Evolutionary conservation across 108 stramenopile genomes (phyloP).

Genomic region (Cyclotella choctawhatcheeana): DNA sequence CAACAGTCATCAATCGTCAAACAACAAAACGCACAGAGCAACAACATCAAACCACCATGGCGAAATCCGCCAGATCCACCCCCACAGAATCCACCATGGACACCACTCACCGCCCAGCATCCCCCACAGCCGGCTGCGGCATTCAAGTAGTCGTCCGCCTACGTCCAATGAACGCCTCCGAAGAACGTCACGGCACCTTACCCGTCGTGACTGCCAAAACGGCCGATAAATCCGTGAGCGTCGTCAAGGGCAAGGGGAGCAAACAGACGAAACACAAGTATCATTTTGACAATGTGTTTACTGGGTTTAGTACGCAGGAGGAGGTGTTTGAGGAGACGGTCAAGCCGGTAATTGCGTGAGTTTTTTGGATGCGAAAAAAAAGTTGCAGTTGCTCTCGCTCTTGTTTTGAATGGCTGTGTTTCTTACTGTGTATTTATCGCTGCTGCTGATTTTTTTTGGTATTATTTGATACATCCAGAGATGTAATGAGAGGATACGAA

Average conservation of each 20-base stretch:
- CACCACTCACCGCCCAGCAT: not conserved
- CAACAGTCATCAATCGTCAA: no score
- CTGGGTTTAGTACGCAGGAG: slow-evolving; percentile 75
- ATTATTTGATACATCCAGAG: slow-evolving; percentile 15
- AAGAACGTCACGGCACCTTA: slow-evolving; percentile 66
- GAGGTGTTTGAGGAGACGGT: slow-evolving; percentile 82
- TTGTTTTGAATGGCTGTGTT: no score
- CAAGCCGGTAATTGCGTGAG: slow-evolving; percentile 68
- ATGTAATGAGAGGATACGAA: slow-evolving; percentile 81
- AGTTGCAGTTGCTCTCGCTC: no score
- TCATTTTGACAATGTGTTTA: slow-evolving; percentile 82
- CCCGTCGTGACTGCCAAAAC: slow-evolving; percentile 81
- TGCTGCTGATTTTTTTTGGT: not conserved
- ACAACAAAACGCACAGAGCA: not conserved
- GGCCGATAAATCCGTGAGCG: slow-evolving; percentile 66
- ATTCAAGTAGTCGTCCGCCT: slow-evolving; percentile 84
- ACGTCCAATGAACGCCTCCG: slow-evolving; percentile 76
- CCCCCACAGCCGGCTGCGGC: not conserved
- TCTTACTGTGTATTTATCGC: no score
- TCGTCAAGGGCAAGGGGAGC: slow-evolving; percentile 73
- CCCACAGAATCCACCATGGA: not conserved
- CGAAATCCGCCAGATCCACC: no score
- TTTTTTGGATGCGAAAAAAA: not conserved
- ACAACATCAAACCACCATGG: not conserved
- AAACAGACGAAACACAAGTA: slow-evolving; percentile 60